These are phyloP conservation scores for Phytophthora nicotianae DNA, from an alignment of 352 stramenopile genomes.

Conservation along the genomic window DNA sequence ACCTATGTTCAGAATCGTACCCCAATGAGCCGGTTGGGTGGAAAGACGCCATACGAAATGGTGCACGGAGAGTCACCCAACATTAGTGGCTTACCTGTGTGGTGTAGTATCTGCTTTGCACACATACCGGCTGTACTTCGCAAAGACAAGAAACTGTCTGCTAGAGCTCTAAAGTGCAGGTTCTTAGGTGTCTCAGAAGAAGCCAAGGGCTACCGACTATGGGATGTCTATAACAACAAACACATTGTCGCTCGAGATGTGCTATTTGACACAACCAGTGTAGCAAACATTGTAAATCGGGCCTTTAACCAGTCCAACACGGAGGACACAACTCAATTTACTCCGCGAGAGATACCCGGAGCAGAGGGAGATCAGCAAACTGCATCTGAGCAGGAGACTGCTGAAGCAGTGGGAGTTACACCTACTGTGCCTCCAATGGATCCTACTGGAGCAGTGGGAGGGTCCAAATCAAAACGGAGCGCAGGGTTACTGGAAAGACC, in stretches of 20 bases:
- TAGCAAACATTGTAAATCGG: background rate
- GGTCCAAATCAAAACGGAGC: background rate
- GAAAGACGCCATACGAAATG: slow-evolving; percentile 10
- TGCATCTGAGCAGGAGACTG: background rate
- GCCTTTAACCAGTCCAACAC: background rate
- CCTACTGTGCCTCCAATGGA: background rate
- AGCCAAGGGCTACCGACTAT: background rate
- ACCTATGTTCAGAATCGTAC: background rate
- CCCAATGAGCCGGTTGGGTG: background rate
- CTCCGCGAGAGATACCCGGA: background rate
- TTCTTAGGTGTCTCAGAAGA: background rate
- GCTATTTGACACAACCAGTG: slow-evolving; percentile 2
- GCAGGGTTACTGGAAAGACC: background rate
- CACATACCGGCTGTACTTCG: slow-evolving; percentile 3
- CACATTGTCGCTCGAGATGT: background rate
- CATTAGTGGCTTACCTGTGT: slow-evolving; percentile 4
- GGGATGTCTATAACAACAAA: background rate
- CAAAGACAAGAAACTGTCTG: slow-evolving; percentile 14
- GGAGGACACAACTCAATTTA: background rate
- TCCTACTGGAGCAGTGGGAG: background rate
- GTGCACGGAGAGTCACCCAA: slow-evolving; percentile 8
- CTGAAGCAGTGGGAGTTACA: background rate
- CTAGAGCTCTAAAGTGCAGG: slow-evolving; percentile 4
- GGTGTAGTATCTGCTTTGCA: slow-evolving; percentile 10
- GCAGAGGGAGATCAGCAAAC: background rate